Evolutionary conservation across 2,329 filamentous ascomycete genomes (phyloP), one percentile per base, ranked within the genome.

Genomic region (Diaporthe australafricana): DNA sequence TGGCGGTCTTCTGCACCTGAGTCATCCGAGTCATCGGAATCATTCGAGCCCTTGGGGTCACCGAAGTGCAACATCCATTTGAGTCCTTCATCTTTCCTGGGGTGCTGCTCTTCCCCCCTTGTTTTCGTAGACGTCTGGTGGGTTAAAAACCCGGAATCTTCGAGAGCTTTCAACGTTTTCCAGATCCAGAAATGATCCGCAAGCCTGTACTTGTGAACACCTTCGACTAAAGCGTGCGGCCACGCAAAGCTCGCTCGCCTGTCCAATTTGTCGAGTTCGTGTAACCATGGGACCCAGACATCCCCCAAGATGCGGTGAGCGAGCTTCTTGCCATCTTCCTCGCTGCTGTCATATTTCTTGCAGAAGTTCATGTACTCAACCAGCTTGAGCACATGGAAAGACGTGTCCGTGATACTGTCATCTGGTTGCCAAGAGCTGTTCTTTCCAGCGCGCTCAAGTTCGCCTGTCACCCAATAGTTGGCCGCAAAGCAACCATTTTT

Each of bases 131-230:
- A 4, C 6, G 8, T 20, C 30, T 20, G n/a, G 14, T 22, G 2
- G 9, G 27, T 27, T 47, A 25, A 69, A 20, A 50, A 2, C 2
- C 25, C 35, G 8, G 60, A 32, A 11, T 68, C 52, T 47, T 72
- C 73, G 17, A 56, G n/a, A 1, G 52, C 47, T 22, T 72, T 73
- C 11, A 76, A 22, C 16, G 70, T 70, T 8, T 32, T 74, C 73
- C 73, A 76, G 1, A 75, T 38, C 74, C 75, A 74, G 1, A 75
- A 42, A 17, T 75, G 71, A n/a, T 75, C 75, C 9, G 72, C 71
- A 16, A 76, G 62, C 14, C 73, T 60, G 14, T 74, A 76, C 0
- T 25, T 62, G 14, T 71, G 53, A 6, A 70, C 35, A 2, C 27
- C 72, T n/a, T 50, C 70, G 8, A 63, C 40, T 6, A 32, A 22